Evolutionary conservation across 2,329 filamentous ascomycete genomes (phyloP).

Genomic region (Aschersonia sp.): DNA sequence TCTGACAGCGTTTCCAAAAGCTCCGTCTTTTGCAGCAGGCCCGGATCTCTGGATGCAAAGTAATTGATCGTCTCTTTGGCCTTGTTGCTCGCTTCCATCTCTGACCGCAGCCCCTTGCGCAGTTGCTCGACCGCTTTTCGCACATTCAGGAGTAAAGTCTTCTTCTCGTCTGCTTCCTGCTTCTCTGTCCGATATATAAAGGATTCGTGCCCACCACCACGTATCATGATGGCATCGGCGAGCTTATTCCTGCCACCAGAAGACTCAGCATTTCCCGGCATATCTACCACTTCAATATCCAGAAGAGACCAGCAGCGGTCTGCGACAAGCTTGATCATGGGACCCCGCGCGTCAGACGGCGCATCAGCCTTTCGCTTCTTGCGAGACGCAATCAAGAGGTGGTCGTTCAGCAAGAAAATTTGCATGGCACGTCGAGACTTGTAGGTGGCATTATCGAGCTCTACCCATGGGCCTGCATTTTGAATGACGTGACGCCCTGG

Average conservation of each 20-base stretch:
- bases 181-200: slow-evolving; percentile 91
- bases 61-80: slow-evolving; percentile 76
- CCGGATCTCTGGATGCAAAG: slow-evolving; percentile 64
- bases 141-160: slow-evolving; percentile 70
- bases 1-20: slow-evolving; percentile 65
- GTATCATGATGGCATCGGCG: slow-evolving; percentile 77
- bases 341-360: slow-evolving; percentile 31
- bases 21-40: slow-evolving; percentile 64
- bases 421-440: slow-evolving; percentile 82
- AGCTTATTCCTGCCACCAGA: slow-evolving; percentile 44
- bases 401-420: slow-evolving; percentile 86
- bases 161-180: slow-evolving; percentile 63
- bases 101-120: slow-evolving; percentile 68
- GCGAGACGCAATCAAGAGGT: slow-evolving; percentile 76
- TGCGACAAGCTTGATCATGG: slow-evolving; percentile 66
- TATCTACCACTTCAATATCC: slow-evolving; percentile 85
- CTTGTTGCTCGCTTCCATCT: slow-evolving; percentile 77
- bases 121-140: slow-evolving; percentile 87
- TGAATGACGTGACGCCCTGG: slow-evolving; percentile 87
- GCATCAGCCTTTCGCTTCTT: slow-evolving; percentile 84
- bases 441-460: slow-evolving; percentile 94
- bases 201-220: slow-evolving; percentile 72
- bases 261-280: slow-evolving; percentile 51
- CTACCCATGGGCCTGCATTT: slow-evolving; percentile 87
- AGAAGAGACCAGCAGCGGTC: slow-evolving; percentile 89